Base-by-base conservation (phyloP, 2,329 filamentous ascomycete species). In the Sodiomyces alkalinus region DNA sequence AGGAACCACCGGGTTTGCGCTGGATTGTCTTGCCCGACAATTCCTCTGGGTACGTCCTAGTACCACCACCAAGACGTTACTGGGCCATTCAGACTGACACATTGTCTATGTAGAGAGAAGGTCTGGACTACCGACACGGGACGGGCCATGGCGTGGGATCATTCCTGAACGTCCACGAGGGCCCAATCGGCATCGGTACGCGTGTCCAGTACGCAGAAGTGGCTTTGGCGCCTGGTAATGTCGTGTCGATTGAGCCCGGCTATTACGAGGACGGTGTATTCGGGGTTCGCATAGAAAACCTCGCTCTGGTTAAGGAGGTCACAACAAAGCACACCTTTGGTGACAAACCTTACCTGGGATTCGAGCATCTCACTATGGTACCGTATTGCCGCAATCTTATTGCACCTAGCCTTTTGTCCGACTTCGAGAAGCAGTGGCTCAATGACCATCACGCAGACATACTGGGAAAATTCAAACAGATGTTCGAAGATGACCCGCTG, bases 241-340 rank as follows among this genome's bases (percentile, higher is more conserved):
- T 98, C 22, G 73, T 96, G 29, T 96, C 87, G 2, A 85, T 94
- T 44, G 85, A 98, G 53, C 90, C 90, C 2, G 90, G 90, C 17
- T 98, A 86, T 57, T 98, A 98, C 50, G 86, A 96, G 52, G 90
- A 98, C 43, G 87, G 85, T 26, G 74, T 74, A 21, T 98, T 92
- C 46, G 90, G 90, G 12, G 90, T 98, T 40, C 78, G 90, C 12
- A 94, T 94, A 44, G 90, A 98, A 55, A 98, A 98, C 50, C 74
- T 98, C 44, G 73, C 92, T 39, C 78, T 96, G 63, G 83, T 92
- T 17, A 78, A 71, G 39, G 85, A 94, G 49, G 77, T 80, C n/a
- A 64, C 86, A 53, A 93, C 87, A 4, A 75, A 76, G 36, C 69
- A 92, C 53, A 73, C 75, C 19, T 96, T 96, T 47, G 87, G 86